phyloP scores from a whole-genome alignment of 306 rosid genomes.

The Crotalaria pallida region DNA sequence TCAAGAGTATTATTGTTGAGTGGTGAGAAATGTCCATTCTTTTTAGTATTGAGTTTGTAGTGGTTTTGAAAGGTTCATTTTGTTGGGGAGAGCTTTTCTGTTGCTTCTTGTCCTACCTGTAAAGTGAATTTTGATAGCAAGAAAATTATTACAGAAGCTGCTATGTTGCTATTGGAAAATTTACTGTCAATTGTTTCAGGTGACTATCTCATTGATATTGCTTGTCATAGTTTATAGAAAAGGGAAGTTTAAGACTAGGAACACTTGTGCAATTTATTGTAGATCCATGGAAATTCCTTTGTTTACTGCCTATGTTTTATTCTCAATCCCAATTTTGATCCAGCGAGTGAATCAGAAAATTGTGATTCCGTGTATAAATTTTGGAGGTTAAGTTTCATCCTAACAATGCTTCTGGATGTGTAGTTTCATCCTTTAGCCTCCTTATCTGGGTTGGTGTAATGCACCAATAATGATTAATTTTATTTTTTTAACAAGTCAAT shows the following conservation, averaged over 20 bases:
- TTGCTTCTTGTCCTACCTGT: constrained; percentile 60
- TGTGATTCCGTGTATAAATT: too few species aligned
- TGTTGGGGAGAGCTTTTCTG: constrained; percentile 54
- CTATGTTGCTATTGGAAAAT: constrained; percentile 49
- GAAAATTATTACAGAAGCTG: constrained; percentile 51
- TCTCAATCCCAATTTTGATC: neutral
- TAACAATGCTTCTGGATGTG: neutral
- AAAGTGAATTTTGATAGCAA: constrained; percentile 96
- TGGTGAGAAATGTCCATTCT: constrained; percentile 67
- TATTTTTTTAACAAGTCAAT: too few species aligned
- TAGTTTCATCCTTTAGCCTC: neutral
- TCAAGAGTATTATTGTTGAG: constrained; percentile 51
- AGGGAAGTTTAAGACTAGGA: neutral
- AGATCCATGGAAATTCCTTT: neutral
- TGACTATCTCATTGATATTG: constrained; percentile 15
- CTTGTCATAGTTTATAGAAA: constrained; percentile 26
- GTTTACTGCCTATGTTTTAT: neutral
- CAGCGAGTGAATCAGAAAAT: too few species aligned
- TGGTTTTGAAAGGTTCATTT: constrained; percentile 77
- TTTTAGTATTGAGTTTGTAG: constrained; percentile 55
- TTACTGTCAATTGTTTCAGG: constrained; percentile 32
- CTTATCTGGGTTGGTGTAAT: neutral
- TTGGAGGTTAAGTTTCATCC: too few species aligned
- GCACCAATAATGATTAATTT: neutral
- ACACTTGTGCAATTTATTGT: neutral